Conservation (phyloP, 1,284 basidiomycete genomes). For the Apiotrichum laibachii region DNA sequence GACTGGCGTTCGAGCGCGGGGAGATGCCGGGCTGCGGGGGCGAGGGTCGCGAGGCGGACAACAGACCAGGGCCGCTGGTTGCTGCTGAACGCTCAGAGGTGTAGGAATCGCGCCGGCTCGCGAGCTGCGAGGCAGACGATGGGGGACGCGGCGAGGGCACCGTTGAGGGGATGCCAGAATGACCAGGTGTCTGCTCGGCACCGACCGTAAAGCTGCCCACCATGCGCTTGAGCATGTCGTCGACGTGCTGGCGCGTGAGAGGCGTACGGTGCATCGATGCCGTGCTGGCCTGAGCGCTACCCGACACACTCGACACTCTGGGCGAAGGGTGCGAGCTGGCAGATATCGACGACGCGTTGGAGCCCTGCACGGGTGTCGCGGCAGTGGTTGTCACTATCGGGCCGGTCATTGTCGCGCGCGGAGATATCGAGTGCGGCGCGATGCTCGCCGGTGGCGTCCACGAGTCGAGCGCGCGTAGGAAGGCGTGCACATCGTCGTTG, state of each 20-base stretch:
- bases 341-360: constrained; percentile 7
- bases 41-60: constrained; percentile 9
- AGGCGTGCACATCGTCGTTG: constrained; percentile 48
- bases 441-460: constrained; percentile 39
- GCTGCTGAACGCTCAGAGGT: neutral
- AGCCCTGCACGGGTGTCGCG: constrained; percentile 17
- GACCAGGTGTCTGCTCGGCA: neutral
- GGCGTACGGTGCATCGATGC: constrained; percentile 27
- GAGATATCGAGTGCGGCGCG: neutral
- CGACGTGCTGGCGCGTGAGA: constrained; percentile 43
- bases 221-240: constrained; percentile 46
- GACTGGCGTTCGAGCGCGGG: neutral
- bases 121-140: neutral
- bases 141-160: neutral
- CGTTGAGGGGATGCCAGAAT: neutral
- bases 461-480: constrained; percentile 47
- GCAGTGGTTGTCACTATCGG: constrained; percentile 1
- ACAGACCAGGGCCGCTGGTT: constrained; percentile 1
- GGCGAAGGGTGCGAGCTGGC: neutral
- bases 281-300: constrained; percentile 10
- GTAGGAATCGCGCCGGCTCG: neutral
- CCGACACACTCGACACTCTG: neutral
- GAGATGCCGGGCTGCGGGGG: neutral
- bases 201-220: constrained; percentile 31
- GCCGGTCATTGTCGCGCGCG: neutral